A percentile compares a stretch with the other conserved stretches of the same genome.
These are phyloP conservation scores for Elasticomyces elasticus DNA, from an alignment of 495 filamentous ascomycete genomes.

Conservation along the genomic window DNA sequence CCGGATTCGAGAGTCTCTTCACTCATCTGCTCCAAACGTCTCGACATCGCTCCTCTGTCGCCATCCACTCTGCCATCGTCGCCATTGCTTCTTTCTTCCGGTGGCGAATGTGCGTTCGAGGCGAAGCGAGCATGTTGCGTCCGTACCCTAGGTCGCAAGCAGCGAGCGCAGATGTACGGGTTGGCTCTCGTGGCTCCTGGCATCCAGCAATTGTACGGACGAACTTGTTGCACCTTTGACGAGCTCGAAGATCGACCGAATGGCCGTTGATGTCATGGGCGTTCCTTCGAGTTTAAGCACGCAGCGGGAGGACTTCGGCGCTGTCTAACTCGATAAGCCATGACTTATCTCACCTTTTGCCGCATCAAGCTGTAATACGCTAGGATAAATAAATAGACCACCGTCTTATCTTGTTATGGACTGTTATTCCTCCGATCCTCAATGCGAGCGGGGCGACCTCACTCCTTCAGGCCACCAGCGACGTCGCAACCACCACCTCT, in stretches of 20 bases:
- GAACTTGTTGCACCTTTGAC: background rate
- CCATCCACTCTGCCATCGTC: background rate
- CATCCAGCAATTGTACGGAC: slow-evolving; percentile 11
- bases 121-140: background rate
- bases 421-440: background rate
- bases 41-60: slow-evolving; percentile 53
- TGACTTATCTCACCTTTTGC: background rate
- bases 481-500: background rate
- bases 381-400: too few relatives aligned
- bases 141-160: slow-evolving; percentile 19
- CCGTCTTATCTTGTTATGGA: too few relatives aligned
- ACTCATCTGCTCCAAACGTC: slow-evolving; percentile 66
- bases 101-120: slow-evolving; percentile 7
- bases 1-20: slow-evolving; percentile 67
- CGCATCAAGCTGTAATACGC: too few relatives aligned
- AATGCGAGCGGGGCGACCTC: background rate
- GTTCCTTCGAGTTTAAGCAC: background rate
- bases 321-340: background rate
- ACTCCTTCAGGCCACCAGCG: too few relatives aligned
- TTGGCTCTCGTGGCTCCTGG: background rate
- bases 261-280: background rate
- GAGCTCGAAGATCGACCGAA: background rate
- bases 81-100: slow-evolving; percentile 9
- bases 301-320: background rate
- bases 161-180: slow-evolving; percentile 25